phyloP scores from a whole-genome alignment of 495 filamentous ascomycete species.

The Neurospora sp. region DNA sequence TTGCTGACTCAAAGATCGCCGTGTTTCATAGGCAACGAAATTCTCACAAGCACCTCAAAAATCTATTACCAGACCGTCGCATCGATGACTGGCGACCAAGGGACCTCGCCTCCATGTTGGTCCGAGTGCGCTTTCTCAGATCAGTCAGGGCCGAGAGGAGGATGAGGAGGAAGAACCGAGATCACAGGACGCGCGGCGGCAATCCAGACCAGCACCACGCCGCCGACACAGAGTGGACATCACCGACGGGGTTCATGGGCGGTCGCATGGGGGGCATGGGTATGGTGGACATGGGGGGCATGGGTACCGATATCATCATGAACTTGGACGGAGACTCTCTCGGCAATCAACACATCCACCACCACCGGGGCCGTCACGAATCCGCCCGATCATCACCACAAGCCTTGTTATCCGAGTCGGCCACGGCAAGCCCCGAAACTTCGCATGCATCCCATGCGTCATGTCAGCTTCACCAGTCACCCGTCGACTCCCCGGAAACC shows the following conservation, averaged over 20 bases:
- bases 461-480: slow-evolving; percentile 3
- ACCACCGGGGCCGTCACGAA: not conserved
- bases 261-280: not conserved
- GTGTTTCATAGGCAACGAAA: slow-evolving; percentile 19
- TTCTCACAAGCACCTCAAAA: slow-evolving; percentile 25
- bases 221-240: not conserved
- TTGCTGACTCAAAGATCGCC: not conserved
- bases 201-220: not conserved
- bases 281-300: not conserved
- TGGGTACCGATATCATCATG: not conserved
- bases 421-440: not conserved
- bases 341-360: not conserved
- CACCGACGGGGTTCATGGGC: not conserved
- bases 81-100: slow-evolving; percentile 27
- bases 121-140: slow-evolving; percentile 22
- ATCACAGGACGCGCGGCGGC: slow-evolving; percentile 4
- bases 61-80: slow-evolving; percentile 22
- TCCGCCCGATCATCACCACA: not conserved
- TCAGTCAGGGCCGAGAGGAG: slow-evolving; percentile 19
- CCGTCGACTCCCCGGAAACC: slow-evolving; percentile 10
- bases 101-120: slow-evolving; percentile 20
- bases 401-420: not conserved
- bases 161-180: slow-evolving; percentile 10
- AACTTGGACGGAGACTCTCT: not conserved
- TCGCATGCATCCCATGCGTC: not conserved